These are phyloP conservation scores for Delphinella strobiligena DNA, from an alignment of 2,329 filamentous ascomycete genomes.

Conservation along the genomic window DNA sequence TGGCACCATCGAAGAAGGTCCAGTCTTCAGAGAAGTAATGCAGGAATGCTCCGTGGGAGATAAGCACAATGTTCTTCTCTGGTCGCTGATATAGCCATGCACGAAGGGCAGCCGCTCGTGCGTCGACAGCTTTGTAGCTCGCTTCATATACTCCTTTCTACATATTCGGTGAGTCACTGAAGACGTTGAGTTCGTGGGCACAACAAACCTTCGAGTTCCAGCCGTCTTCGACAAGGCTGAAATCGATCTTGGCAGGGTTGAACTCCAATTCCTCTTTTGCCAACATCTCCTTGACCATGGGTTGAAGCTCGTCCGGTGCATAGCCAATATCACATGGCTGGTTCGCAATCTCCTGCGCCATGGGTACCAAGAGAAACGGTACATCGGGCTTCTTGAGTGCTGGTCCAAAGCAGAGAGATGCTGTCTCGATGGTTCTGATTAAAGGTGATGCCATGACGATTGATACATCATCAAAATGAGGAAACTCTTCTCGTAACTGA, in stretches of 20 bases:
- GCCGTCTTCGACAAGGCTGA: slow-evolving; percentile 4
- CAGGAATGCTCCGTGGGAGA: slow-evolving; percentile 11
- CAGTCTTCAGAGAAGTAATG: slow-evolving; percentile 11
- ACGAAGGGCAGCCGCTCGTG: slow-evolving; percentile 9
- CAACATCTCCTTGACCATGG: slow-evolving; percentile 1
- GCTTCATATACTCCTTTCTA: not conserved
- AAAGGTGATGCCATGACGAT: slow-evolving; percentile 69
- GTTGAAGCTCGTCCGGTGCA: slow-evolving; percentile 1
- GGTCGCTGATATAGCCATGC: slow-evolving; percentile 7
- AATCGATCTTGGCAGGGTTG: slow-evolving; percentile 2
- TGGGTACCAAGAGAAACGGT: slow-evolving; percentile 2
- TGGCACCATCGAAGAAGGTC: slow-evolving; percentile 6
- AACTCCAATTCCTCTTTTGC: slow-evolving; percentile 1
- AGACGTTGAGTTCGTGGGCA: too few species aligned
- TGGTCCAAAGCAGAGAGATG: slow-evolving; percentile 18
- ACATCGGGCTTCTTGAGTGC: slow-evolving; percentile 1
- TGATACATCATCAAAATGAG: slow-evolving; percentile 51
- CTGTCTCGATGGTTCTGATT: slow-evolving; percentile 69
- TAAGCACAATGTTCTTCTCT: slow-evolving; percentile 8
- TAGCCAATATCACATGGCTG: slow-evolving; percentile 6
- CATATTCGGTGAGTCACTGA: too few species aligned
- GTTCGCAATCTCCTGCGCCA: slow-evolving; percentile 6
- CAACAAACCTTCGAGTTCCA: slow-evolving; percentile 6
- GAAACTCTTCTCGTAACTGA: slow-evolving; percentile 49
- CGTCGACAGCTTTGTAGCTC: not conserved